Conservation (phyloP, 2,329 filamentous ascomycete genomes). For the Penicillium freii region DNA sequence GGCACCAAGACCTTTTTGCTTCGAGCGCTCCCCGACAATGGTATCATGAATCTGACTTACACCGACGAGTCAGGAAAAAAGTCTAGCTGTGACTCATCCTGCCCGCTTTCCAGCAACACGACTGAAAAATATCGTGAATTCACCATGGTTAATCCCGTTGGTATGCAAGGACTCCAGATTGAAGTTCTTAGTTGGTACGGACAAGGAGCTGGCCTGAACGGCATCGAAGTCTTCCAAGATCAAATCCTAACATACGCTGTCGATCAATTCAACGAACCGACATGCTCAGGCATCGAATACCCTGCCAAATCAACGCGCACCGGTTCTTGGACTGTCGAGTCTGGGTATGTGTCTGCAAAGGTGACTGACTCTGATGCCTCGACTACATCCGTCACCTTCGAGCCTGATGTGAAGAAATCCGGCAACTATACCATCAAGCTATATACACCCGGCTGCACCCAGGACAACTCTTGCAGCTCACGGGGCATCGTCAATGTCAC, state of each 20-base stretch:
- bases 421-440: slow-evolving; percentile 90
- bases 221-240: slow-evolving; percentile 83
- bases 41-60: slow-evolving; percentile 96
- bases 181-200: slow-evolving; percentile 89
- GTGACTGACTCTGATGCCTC: slow-evolving; percentile 59
- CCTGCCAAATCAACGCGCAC: slow-evolving; percentile 66
- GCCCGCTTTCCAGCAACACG: slow-evolving; percentile 73
- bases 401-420: slow-evolving; percentile 79
- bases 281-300: slow-evolving; percentile 65
- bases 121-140: slow-evolving; percentile 78
- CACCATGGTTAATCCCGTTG: slow-evolving; percentile 79
- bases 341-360: slow-evolving; percentile 72
- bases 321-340: slow-evolving; percentile 71
- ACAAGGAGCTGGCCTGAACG: slow-evolving; percentile 75
- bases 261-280: slow-evolving; percentile 82
- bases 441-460: slow-evolving; percentile 86
- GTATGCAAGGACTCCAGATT: slow-evolving; percentile 82
- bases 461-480: slow-evolving; percentile 71
- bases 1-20: slow-evolving; percentile 88
- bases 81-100: slow-evolving; percentile 73
- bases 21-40: slow-evolving; percentile 78
- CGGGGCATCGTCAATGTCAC: slow-evolving; percentile 83
- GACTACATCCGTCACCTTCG: slow-evolving; percentile 63
- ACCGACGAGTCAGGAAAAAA: slow-evolving; percentile 69
- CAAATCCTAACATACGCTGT: slow-evolving; percentile 84